These are phyloP conservation scores for Populus ilicifolia DNA, from an alignment of 345 rosid species.

Conservation along the genomic window DNA sequence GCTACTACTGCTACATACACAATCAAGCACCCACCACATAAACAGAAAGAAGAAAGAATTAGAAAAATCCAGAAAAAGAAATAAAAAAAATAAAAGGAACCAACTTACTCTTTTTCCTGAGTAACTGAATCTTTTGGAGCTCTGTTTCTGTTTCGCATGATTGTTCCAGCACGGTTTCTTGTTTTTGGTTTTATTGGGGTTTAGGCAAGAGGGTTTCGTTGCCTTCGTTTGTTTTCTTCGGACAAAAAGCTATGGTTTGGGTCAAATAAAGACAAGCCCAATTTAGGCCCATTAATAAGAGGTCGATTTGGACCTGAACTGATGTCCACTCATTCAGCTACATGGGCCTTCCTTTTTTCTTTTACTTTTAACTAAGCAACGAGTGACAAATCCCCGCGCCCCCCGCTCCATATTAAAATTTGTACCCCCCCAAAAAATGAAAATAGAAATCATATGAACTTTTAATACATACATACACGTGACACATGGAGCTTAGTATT, in stretches of 20 bases:
- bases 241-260: not conserved
- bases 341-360: not conserved
- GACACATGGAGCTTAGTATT: too few relatives aligned
- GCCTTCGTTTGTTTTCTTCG: not conserved
- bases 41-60: not conserved
- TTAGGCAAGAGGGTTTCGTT: not conserved
- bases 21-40: not conserved
- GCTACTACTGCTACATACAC: not conserved
- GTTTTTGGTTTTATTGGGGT: not conserved
- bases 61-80: not conserved
- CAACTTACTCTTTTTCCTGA: conserved; percentile 23
- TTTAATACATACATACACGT: too few relatives aligned
- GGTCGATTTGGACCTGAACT: not conserved
- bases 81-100: not conserved
- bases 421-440: too few relatives aligned
- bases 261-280: not conserved
- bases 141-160: conserved; percentile 16
- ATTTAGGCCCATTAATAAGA: not conserved
- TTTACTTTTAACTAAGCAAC: not conserved
- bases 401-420: too few relatives aligned
- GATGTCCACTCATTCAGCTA: not conserved
- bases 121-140: conserved; percentile 1
- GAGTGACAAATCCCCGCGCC: too few relatives aligned
- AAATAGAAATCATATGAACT: too few relatives aligned
- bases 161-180: not conserved